phyloP scores from a whole-genome alignment of 805 yeast species.

The Candida hungchunana region DNA sequence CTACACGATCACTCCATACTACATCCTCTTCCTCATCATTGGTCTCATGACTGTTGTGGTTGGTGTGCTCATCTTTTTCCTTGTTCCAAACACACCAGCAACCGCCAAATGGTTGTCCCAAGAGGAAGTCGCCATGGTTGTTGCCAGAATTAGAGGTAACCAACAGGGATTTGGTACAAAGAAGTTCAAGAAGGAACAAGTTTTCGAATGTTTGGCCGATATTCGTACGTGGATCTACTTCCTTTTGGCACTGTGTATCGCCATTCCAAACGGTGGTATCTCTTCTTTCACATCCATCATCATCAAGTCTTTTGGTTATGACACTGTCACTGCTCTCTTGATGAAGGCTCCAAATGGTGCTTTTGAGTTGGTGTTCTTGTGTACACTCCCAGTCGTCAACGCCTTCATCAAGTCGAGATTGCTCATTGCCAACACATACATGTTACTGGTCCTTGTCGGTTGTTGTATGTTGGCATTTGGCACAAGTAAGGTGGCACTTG shows the following conservation, averaged over 20 bases:
- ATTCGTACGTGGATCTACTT: conserved; percentile 37
- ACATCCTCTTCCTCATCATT: conserved; percentile 44
- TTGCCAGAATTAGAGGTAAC: conserved; percentile 40
- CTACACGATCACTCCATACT: conserved; percentile 45
- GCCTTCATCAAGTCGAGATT: conserved; percentile 2
- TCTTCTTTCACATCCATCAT: conserved; percentile 41
- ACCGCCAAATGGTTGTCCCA: conserved; percentile 35
- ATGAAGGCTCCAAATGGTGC: conserved; percentile 32
- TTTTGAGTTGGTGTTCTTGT: conserved; percentile 33
- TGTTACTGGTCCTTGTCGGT: conserved; percentile 6
- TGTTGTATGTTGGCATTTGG: conserved; percentile 25
- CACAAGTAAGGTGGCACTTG: conserved; percentile 24
- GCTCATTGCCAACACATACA: conserved; percentile 9
- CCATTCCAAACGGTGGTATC: conserved; percentile 42
- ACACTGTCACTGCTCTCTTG: conserved; percentile 30
- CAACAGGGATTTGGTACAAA: conserved; percentile 42
- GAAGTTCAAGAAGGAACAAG: conserved; percentile 34
- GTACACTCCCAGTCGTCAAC: conserved; percentile 7
- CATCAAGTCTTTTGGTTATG: conserved; percentile 36
- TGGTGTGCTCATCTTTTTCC: conserved; percentile 37
- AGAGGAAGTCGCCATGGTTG: conserved; percentile 37
- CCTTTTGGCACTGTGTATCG: conserved; percentile 28
- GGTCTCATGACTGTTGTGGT: conserved; percentile 49
- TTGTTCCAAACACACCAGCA: conserved; percentile 45
- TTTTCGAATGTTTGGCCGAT: conserved; percentile 29